A percentile compares a stretch with the other conserved stretches of the same genome.
Evolutionary conservation across 305 asterid genomes (phyloP).

Genomic region (Nicotiana rustica): DNA sequence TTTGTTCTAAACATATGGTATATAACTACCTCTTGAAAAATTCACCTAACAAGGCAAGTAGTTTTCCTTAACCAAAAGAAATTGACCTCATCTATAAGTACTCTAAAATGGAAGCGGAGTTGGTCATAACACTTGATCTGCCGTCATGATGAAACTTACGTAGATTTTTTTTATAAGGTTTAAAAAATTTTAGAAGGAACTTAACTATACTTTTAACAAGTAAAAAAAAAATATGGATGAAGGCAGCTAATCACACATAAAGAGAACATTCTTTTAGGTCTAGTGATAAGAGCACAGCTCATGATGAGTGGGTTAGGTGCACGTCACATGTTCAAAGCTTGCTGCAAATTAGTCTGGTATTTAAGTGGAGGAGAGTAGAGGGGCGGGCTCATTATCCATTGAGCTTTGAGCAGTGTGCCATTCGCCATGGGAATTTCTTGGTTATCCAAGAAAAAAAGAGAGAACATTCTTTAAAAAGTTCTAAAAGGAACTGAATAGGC

Average conservation of each 20-base stretch:
- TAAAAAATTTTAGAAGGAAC: too few species aligned
- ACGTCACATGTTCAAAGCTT: too few species aligned
- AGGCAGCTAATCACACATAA: neutral
- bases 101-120: neutral
- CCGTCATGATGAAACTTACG: neutral
- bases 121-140: neutral
- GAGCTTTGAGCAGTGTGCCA: too few species aligned
- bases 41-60: neutral
- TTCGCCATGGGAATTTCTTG: too few species aligned
- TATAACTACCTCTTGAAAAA: neutral
- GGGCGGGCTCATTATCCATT: too few species aligned
- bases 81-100: neutral
- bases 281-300: too few species aligned
- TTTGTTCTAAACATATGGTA: neutral
- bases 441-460: neutral
- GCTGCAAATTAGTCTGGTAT: too few species aligned
- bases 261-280: neutral
- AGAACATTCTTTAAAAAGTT: neutral
- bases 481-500: conserved; percentile 35
- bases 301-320: too few species aligned
- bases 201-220: neutral
- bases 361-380: too few species aligned
- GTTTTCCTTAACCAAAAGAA: neutral
- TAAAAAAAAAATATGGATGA: neutral
- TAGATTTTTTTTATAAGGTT: too few species aligned